Evolutionary conservation across 2,329 filamentous ascomycete species (phyloP), one percentile per base, ranked within the genome.

Genomic region (Aquanectria penicillioides): DNA sequence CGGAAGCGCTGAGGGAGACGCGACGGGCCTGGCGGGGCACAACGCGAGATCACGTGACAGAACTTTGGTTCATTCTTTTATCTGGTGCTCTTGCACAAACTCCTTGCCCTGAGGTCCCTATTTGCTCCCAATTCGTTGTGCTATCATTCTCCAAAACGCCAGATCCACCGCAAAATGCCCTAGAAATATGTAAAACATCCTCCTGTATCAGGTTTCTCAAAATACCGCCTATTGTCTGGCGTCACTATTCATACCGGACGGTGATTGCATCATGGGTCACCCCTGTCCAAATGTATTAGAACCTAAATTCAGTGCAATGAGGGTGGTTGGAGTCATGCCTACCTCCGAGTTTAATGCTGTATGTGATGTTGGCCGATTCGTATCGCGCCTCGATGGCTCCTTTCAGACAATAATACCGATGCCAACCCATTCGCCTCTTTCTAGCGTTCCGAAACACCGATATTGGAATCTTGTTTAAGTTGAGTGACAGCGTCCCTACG

Each of bases 301-400:
- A 18, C 11, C 22, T 37, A 6, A 36, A 51, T 18, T 43, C 28
- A 12, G 33, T n/a, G n/a, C 12, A 13, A 29, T 15, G 23, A 4
- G 12, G n/a, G n/a, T n/a, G n/a, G 20, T 11, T 37, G 23, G 3
- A 5, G 6, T 47, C 34, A 3, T 37, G 29, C 70, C 62, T 56
- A 76, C 75, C 75, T 71, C 73, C 75, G 33, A 77, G 73, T 55
- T 77, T 74, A 8, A 74, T 70, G 6, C 65, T 68, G 61, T 77
- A 77, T 12, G 73, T 77, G 55, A 77, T 71, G 64, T 75, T 74
- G 44, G 75, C 75, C 43, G 75, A 76, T n/a, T 69, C 74, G 57
- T 77, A 77, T 25, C 64, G 71, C 48, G 74, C 75, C 46, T 77
- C 74, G 29, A 77, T 77, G 6, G 66, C 73, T 5, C 75, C 75